Evolutionary conservation across 257 asterid genomes (phyloP).

Genomic region (Solanum bukasovii): DNA sequence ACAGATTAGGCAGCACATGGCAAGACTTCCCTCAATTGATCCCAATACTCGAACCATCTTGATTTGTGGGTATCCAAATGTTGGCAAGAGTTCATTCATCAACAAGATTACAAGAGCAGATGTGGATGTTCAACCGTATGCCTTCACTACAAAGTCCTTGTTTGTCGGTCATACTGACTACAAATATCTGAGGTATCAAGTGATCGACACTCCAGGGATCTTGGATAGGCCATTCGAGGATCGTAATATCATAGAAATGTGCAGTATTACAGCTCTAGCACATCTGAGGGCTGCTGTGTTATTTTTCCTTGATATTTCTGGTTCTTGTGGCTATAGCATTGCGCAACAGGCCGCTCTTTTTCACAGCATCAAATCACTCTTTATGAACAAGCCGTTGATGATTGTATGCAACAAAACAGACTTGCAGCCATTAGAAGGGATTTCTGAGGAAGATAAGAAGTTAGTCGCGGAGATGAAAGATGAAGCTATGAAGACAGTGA

Average conservation of each 20-base stretch:
- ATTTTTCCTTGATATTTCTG: constrained; percentile 90
- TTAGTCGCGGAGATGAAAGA: constrained; percentile 78
- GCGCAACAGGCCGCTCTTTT: constrained; percentile 91
- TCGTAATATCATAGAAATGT: constrained; percentile 96
- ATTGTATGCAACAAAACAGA: constrained; percentile 94
- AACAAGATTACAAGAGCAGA: constrained; percentile 94
- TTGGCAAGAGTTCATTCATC: constrained; percentile 93
- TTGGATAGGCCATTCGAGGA: constrained; percentile 96
- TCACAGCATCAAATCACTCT: constrained; percentile 89
- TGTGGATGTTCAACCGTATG: constrained; percentile 97
- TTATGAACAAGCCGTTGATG: constrained; percentile 82
- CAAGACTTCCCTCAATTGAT: constrained; percentile 92
- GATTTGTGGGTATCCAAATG: constrained; percentile 98
- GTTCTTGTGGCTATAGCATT: constrained; percentile 93
- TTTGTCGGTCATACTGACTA: constrained; percentile 95
- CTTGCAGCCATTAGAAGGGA: constrained; percentile 71
- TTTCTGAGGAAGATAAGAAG: constrained; percentile 76
- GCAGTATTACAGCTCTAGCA: constrained; percentile 96
- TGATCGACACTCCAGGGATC: constrained; percentile 96
- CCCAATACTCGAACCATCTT: constrained; percentile 87
- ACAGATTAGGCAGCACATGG: constrained; percentile 97
- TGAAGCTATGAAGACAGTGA: constrained; percentile 83
- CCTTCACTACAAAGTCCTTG: constrained; percentile 93
- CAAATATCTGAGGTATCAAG: constrained; percentile 84
- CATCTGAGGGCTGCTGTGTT: constrained; percentile 93